Evolutionary conservation across 1,139 yeast species (phyloP).

Genomic region (Blastobotrys apis): DNA sequence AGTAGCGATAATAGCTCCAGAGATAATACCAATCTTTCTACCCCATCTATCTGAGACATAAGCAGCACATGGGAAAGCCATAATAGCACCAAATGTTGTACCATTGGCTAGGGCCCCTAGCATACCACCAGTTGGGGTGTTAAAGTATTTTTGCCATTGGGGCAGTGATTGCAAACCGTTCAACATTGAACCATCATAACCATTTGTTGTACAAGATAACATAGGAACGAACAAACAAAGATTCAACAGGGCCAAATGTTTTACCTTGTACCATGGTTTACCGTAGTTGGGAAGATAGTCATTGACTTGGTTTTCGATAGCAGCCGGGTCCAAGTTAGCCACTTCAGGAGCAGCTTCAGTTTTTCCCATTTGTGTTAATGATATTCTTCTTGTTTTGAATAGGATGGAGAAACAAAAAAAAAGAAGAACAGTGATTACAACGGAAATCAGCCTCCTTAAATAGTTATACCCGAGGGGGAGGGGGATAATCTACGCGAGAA

Average conservation of each 20-base stretch:
- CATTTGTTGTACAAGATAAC: constrained; percentile 13
- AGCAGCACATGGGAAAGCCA: constrained; percentile 12
- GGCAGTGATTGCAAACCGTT: constrained; percentile 14
- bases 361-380: too few relatives aligned
- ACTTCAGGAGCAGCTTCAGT: too few relatives aligned
- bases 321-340: not conserved
- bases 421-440: too few relatives aligned
- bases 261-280: constrained; percentile 34
- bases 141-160: constrained; percentile 11
- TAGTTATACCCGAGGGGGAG: too few relatives aligned
- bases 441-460: too few relatives aligned
- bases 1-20: constrained; percentile 10
- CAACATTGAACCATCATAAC: constrained; percentile 15
- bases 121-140: constrained; percentile 7
- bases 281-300: constrained; percentile 30
- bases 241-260: constrained; percentile 40
- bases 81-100: constrained; percentile 13
- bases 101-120: constrained; percentile 20
- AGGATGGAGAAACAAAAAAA: too few relatives aligned
- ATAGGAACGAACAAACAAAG: constrained; percentile 18
- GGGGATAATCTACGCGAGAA: too few relatives aligned
- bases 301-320: constrained; percentile 25
- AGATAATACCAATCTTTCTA: constrained; percentile 8
- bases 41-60: constrained; percentile 13
- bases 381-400: too few relatives aligned